Evolutionary conservation across 345 rosid species (phyloP).

Genomic region (Pseudoturritis turrita): DNA sequence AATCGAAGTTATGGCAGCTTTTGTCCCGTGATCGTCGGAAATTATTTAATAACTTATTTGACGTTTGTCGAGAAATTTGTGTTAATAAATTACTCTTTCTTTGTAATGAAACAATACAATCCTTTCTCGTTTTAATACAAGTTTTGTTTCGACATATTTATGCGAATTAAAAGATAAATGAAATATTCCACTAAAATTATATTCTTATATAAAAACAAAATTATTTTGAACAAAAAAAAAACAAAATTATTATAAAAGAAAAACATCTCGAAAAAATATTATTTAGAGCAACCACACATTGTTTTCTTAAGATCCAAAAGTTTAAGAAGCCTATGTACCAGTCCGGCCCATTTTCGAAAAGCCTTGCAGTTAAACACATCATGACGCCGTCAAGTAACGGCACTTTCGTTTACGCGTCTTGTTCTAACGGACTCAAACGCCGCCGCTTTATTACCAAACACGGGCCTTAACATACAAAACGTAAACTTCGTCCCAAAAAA

Average conservation of each 20-base stretch:
- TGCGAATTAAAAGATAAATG: too few relatives aligned
- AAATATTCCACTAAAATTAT: too few relatives aligned
- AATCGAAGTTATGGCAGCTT: constrained; percentile 20
- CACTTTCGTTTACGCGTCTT: background rate
- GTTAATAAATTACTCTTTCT: background rate
- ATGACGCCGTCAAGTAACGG: background rate
- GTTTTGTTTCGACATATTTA: too few relatives aligned
- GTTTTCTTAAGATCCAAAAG: background rate
- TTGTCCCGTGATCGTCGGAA: constrained; percentile 29
- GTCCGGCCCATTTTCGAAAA: background rate
- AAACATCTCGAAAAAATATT: background rate
- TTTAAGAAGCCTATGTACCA: background rate
- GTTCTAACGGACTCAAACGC: background rate
- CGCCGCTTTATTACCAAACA: too few relatives aligned
- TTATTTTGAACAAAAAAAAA: background rate
- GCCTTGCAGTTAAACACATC: background rate
- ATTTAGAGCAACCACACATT: background rate
- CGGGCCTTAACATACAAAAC: background rate
- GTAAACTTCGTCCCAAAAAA: background rate
- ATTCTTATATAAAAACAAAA: background rate
- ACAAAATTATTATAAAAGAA: background rate
- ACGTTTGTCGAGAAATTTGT: background rate
- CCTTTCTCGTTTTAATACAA: background rate
- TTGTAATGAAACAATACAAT: background rate
- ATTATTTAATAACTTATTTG: background rate